Conservation (phyloP, 306 rosid genomes). For the Geum urbanum region DNA sequence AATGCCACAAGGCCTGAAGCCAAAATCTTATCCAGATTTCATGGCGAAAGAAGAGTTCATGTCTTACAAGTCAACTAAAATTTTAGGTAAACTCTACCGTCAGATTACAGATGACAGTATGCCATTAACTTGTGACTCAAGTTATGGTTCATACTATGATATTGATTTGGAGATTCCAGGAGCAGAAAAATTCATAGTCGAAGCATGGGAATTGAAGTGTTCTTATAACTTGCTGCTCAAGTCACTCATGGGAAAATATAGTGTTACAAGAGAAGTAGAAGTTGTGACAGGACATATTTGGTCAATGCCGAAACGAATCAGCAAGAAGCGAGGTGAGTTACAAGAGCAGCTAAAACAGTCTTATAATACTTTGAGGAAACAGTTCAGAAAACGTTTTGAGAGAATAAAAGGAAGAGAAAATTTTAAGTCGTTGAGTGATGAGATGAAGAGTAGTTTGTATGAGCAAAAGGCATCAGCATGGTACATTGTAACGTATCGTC, state of each 20-base stretch:
- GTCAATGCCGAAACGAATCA: conserved; percentile 74
- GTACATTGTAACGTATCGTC: conserved; percentile 82
- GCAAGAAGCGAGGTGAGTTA: conserved; percentile 80
- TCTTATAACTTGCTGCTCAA: conserved; percentile 61
- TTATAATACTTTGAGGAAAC: conserved; percentile 62
- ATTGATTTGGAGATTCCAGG: conserved; percentile 53
- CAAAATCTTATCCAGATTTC: conserved; percentile 79
- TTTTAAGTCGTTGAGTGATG: conserved; percentile 45
- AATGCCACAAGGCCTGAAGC: conserved; percentile 61
- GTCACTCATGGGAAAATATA: conserved; percentile 64
- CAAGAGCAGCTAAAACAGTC: conserved; percentile 87
- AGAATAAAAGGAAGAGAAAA: conserved; percentile 23
- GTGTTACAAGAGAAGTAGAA: conserved; percentile 78
- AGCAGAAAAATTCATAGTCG: conserved; percentile 48
- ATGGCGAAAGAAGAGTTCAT: conserved; percentile 67
- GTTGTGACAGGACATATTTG: conserved; percentile 81
- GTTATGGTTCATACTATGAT: conserved; percentile 37
- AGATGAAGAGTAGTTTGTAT: conserved; percentile 50
- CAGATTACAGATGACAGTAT: conserved; percentile 49
- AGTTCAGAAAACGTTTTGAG: conserved; percentile 70
- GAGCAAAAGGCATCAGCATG: conserved; percentile 86
- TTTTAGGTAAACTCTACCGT: conserved; percentile 74
- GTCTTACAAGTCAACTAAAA: conserved; percentile 64
- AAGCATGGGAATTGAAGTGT: conserved; percentile 67
- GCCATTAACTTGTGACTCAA: conserved; percentile 29